Percentiles rank a stretch among this genome's conserved stretches.
Evolutionary conservation across 352 stramenopile species (phyloP).

Genomic region (Phytophthora boehmeriae): DNA sequence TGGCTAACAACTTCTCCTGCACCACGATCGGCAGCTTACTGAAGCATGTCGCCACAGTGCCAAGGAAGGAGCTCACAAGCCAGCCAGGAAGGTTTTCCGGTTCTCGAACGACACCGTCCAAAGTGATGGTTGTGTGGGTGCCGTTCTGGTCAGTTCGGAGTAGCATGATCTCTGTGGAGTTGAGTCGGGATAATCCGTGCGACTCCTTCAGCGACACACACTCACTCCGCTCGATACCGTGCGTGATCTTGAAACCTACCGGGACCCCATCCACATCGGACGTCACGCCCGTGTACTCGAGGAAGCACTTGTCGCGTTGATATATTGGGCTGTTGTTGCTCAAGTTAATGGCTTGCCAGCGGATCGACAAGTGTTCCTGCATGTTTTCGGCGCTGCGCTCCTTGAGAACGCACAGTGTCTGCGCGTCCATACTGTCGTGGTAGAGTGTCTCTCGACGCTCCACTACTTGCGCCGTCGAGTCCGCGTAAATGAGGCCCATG

Average conservation of each 20-base stretch:
- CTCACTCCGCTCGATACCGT: constrained; percentile 59
- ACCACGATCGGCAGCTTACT: constrained; percentile 61
- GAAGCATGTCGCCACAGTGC: constrained; percentile 38
- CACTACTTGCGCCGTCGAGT: constrained; percentile 47
- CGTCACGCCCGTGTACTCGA: constrained; percentile 76
- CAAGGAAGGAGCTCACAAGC: constrained; percentile 50
- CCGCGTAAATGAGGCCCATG: constrained; percentile 68
- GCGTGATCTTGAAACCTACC: constrained; percentile 67
- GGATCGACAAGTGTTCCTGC: constrained; percentile 70
- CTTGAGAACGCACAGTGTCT: constrained; percentile 63
- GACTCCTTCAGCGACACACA: constrained; percentile 68
- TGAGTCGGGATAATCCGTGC: constrained; percentile 57
- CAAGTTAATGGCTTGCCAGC: constrained; percentile 74
- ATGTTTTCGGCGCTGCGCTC: constrained; percentile 46
- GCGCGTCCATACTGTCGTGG: constrained; percentile 62
- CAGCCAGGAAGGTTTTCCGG: constrained; percentile 44
- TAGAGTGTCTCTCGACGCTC: constrained; percentile 58
- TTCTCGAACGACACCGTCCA: constrained; percentile 52
- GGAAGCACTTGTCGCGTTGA: constrained; percentile 68
- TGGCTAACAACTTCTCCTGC: constrained; percentile 50
- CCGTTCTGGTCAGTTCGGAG: constrained; percentile 45
- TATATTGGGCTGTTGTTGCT: constrained; percentile 50
- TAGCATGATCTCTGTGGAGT: constrained; percentile 61
- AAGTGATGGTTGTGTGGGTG: constrained; percentile 58
- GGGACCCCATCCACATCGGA: constrained; percentile 54